Evolutionary conservation across 164 flowering plant genomes (phyloP), one percentile per base, ranked within the genome.

Genomic region (Umbilicus rupestris): DNA sequence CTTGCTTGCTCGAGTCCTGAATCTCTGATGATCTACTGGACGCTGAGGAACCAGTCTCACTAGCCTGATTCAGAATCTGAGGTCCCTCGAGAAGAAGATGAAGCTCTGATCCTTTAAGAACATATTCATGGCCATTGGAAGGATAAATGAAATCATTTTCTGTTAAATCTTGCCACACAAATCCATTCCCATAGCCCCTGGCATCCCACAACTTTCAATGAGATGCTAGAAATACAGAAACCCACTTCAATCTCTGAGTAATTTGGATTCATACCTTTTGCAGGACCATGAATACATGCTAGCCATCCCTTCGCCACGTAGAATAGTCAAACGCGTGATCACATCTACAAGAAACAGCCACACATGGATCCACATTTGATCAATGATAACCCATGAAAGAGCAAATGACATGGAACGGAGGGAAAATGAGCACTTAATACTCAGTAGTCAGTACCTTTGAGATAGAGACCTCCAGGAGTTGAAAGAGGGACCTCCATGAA

Each of bases 161-260:
- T 5, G 80, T 63, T 47, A 94, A 84, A 74, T 94, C 96, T 39
- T 89, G 96, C 99, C 99, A 91, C 26, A 94, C 97, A 69, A 87
- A 94, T 46, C 96, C 97, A 39, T 82, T 92, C 69, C 79, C 92
- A 79, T 89, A 91, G 78, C 92, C 82, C 88, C 99, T 94, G 82
- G 12, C 41, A 62, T 35, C 16, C 16, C 65, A 62, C 11, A 33
- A 22, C 42, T n/a, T 63, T 35, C 65, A 63, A 63, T 37, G 12
- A 63, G 42, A 22, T 26, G 7, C 15, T 15, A 12, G n/a, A 39
- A 11, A 4, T n/a, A 52, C 31, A 42, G 28, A 39, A 59, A 24
- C 10, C 5, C 39, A n/a, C 41, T 7, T 26, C 8, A 6, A 55
- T 20, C 6, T 17, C 16, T 1, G 2, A 52, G 33, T 7, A 29